Evolutionary conservation across 73 alveolate species (phyloP).

Genomic region (Blepharisma stoltei): DNA sequence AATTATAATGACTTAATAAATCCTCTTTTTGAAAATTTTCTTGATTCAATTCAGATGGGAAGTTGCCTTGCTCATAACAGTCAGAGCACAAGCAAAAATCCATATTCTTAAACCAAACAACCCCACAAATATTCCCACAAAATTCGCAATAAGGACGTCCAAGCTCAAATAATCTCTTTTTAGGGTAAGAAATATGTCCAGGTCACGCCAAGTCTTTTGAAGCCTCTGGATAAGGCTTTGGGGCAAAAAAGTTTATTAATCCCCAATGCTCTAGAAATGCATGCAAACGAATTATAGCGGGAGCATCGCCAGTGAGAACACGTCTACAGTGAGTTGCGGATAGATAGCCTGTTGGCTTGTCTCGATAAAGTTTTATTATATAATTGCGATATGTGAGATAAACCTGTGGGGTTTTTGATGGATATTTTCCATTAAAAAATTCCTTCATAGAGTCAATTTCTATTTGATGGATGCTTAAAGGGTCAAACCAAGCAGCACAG

Average conservation of each 20-base stretch:
- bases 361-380: slow-evolving; percentile 90
- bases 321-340: slow-evolving; percentile 97
- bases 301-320: slow-evolving; percentile 96
- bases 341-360: slow-evolving; percentile 83
- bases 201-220: slow-evolving; percentile 55
- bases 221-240: slow-evolving; percentile 89
- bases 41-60: neutral
- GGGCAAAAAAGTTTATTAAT: slow-evolving; percentile 91
- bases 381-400: slow-evolving; percentile 94
- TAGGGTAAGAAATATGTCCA: slow-evolving; percentile 31
- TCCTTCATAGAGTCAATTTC: slow-evolving; percentile 94
- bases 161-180: slow-evolving; percentile 68
- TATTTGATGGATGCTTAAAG: slow-evolving; percentile 83
- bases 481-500: slow-evolving; percentile 89
- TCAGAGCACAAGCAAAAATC: slow-evolving; percentile 38
- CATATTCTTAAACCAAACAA: slow-evolving; percentile 64
- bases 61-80: slow-evolving; percentile 35
- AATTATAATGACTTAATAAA: slow-evolving; percentile 21
- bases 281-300: slow-evolving; percentile 92
- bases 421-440: slow-evolving; percentile 89
- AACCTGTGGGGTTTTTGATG: slow-evolving; percentile 94
- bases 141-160: slow-evolving; percentile 87
- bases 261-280: slow-evolving; percentile 97
- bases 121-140: slow-evolving; percentile 84
- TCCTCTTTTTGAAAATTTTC: slow-evolving; percentile 14